These are phyloP conservation scores for Dactylis glomerata DNA, from an alignment of 176 grass and related monocot species.

Conservation along the genomic window DNA sequence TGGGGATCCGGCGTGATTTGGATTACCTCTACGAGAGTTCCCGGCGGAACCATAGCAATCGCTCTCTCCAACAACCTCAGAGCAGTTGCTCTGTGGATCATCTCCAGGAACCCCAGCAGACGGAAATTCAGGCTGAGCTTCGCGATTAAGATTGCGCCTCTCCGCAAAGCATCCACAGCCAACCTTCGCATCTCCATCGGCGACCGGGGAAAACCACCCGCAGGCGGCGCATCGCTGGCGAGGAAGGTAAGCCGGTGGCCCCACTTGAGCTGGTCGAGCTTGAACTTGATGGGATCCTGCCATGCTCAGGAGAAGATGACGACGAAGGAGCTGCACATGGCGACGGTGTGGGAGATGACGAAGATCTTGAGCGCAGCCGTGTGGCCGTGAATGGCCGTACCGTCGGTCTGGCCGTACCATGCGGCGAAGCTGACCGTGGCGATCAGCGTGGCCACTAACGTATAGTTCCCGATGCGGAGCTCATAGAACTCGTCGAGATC, in stretches of 20 bases:
- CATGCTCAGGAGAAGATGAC: conserved; percentile 48
- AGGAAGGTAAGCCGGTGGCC: conserved; percentile 36
- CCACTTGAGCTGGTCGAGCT: conserved; percentile 28
- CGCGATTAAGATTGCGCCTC: too few relatives aligned
- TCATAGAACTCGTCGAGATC: conserved; percentile 26
- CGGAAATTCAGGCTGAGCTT: too few relatives aligned
- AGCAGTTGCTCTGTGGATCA: too few relatives aligned
- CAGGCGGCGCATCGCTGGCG: too few relatives aligned
- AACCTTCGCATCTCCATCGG: too few relatives aligned
- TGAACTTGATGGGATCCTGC: conserved; percentile 34
- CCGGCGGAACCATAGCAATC: too few relatives aligned
- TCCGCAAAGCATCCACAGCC: too few relatives aligned
- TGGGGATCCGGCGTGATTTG: too few relatives aligned
- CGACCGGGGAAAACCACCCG: too few relatives aligned
- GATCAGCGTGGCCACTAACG: conserved; percentile 33
- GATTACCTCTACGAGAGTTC: too few relatives aligned
- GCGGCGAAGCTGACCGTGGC: conserved; percentile 45
- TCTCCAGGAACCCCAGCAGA: too few relatives aligned
- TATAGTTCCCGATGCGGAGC: conserved; percentile 35
- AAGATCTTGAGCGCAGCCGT: conserved; percentile 32
- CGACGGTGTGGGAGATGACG: conserved; percentile 39
- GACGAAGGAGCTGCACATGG: conserved; percentile 48
- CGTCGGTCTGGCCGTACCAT: background rate
- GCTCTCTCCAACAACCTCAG: too few relatives aligned
- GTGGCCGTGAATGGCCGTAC: conserved; percentile 23